Evolutionary conservation across 306 rosid genomes (phyloP), one percentile per base, ranked within the genome.

Genomic region (Prosopis cineraria): DNA sequence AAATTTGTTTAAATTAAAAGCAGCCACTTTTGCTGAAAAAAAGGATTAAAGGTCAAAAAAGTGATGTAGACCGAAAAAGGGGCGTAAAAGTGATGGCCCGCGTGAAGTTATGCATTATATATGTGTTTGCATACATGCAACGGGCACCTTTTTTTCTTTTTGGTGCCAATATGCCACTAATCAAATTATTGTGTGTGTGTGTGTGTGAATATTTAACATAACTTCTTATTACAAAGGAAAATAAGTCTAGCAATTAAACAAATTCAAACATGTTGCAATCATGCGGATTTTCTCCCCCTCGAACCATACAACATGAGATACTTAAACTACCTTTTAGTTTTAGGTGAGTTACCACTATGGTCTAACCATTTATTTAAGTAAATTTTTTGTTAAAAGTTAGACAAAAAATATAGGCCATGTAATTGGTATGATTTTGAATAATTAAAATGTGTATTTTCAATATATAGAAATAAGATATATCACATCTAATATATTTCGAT

Each of bases 21-120:
- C 75, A 77, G 64, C 72, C 44, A 73, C 76, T 76, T 79, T 14
- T 56, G 62, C 82, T 33, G 63, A 79, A 79, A 79, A 72, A 77
- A 68, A 59, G 82, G 82, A 75, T 60, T 76, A 76, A 79, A 79
- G 77, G 30, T 16, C 34, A 59, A 52, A 52, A 52, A 52, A 52
- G 58, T 20, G 58, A 52, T 52, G 58, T n/a, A 52, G 59, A 5
- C 59, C 59, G 9, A 52, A 20, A 52, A 20, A n/a, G 0, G 59
- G 78, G 14, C 3, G 24, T 59, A 76, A 55, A 66, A n/a, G 59
- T n/a, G 68, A 72, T 50, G 69, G 37, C 48, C 24, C 16, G n/a
- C n/a, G n/a, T n/a, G n/a, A n/a, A n/a, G n/a, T n/a, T 7, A 48
- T 65, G 29, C 0, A 39, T 10, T 1, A 5, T 20, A 39, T 37